Evolutionary conservation across 2,329 filamentous ascomycete species (phyloP).

Genomic region (Mycocentrospora acerina): DNA sequence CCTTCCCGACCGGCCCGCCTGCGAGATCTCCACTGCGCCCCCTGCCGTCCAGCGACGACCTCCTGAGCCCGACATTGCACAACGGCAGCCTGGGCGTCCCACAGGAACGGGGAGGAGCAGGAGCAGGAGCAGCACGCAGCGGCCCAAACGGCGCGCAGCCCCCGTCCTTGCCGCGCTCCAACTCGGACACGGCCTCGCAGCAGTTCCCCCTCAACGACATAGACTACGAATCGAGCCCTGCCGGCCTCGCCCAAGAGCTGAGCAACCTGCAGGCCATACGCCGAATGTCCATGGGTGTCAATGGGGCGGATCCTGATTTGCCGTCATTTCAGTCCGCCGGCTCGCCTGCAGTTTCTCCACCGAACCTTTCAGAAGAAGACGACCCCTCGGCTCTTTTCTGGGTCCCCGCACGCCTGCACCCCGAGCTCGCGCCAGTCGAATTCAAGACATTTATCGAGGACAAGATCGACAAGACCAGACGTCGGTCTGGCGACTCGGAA

Average conservation of each 20-base stretch:
- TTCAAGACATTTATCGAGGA: slow-evolving; percentile 97
- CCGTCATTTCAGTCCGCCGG: slow-evolving; percentile 66
- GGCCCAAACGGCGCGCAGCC: slow-evolving; percentile 32
- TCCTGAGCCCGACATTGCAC: slow-evolving; percentile 13
- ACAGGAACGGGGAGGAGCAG: background rate
- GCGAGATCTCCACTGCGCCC: slow-evolving; percentile 43
- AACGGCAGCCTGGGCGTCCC: slow-evolving; percentile 13
- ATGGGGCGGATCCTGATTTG: slow-evolving; percentile 69
- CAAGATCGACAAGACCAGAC: slow-evolving; percentile 83
- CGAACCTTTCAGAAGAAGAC: slow-evolving; percentile 69
- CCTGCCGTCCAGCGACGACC: slow-evolving; percentile 37
- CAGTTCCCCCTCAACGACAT: slow-evolving; percentile 78
- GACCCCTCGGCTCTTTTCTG: slow-evolving; percentile 88
- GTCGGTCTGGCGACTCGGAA: slow-evolving; percentile 72
- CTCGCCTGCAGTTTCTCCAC: slow-evolving; percentile 68
- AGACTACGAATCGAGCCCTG: slow-evolving; percentile 86
- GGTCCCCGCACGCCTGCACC: slow-evolving; percentile 93
- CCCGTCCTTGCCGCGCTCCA: slow-evolving; percentile 42
- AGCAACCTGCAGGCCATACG: slow-evolving; percentile 89
- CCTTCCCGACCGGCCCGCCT: slow-evolving; percentile 43
- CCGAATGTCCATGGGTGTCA: slow-evolving; percentile 92
- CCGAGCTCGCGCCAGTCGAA: slow-evolving; percentile 90
- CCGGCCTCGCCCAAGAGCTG: slow-evolving; percentile 85
- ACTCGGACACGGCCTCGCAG: slow-evolving; percentile 51
- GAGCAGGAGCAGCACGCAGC: slow-evolving; percentile 7